Evolutionary conservation across 441 rosid genomes (phyloP).

Genomic region (Adansonia gregorii): DNA sequence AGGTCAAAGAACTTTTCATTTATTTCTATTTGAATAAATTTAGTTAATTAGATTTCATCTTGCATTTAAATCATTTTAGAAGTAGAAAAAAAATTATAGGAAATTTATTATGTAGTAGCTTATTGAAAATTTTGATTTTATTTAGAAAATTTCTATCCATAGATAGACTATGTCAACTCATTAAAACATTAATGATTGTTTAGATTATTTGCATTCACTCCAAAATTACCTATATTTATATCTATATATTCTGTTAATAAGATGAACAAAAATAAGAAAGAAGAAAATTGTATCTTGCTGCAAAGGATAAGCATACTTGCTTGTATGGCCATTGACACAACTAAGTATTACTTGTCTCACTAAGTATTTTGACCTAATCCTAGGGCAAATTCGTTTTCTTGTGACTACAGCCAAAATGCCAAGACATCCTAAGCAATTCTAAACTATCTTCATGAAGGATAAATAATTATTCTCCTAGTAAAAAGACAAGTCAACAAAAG

Average conservation of each 20-base stretch:
- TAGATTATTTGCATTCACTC: neutral
- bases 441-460: constrained; percentile 10
- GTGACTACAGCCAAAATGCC: neutral
- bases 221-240: neutral
- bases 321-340: neutral
- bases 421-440: neutral
- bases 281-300: neutral
- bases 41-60: neutral
- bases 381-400: neutral
- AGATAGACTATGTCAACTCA: neutral
- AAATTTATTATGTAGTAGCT: neutral
- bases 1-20: neutral
- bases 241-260: neutral
- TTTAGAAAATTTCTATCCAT: neutral
- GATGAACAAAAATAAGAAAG: neutral
- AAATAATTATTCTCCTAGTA: neutral
- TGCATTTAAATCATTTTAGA: neutral
- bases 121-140: neutral
- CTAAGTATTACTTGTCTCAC: neutral
- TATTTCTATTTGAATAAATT: neutral
- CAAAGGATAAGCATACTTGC: neutral
- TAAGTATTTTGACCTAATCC: neutral
- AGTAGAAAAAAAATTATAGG: neutral
- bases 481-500: neutral
- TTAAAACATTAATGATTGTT: neutral